Percentiles rank a stretch among this genome's conserved stretches.
Conservation (phyloP, 768 basidiomycete genomes). For the Hygrophorus pudorinus region DNA sequence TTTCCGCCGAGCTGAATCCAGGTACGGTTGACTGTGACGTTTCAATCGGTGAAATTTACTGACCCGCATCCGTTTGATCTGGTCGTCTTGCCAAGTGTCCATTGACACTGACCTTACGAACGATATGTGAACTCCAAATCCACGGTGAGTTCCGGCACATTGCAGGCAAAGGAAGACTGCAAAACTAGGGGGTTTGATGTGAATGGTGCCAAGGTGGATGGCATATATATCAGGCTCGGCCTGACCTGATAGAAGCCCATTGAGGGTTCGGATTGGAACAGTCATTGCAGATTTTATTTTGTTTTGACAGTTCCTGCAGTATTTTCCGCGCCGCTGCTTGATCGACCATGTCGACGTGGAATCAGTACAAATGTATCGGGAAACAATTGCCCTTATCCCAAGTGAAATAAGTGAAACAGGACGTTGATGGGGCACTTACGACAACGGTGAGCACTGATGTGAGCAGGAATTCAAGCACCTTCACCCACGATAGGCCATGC, state of each 20-base stretch:
- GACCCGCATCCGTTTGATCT: conserved; percentile 86
- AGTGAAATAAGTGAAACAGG: no score
- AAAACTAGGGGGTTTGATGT: conserved; percentile 34
- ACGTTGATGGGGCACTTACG: no score
- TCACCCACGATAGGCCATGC: no score
- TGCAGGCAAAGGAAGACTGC: conserved; percentile 89
- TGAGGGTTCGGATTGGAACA: conserved; percentile 89
- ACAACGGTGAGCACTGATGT: no score
- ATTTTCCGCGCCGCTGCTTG: conserved; percentile 59
- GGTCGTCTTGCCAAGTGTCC: conserved; percentile 93
- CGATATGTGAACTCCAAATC: conserved; percentile 94
- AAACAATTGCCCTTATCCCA: no score
- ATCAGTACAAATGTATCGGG: neutral
- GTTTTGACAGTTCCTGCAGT: conserved; percentile 65
- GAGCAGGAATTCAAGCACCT: no score
- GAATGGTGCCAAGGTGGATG: conserved; percentile 2
- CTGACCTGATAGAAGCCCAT: conserved; percentile 81
- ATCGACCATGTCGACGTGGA: conserved; percentile 32
- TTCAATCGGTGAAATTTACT: conserved; percentile 6
- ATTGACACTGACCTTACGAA: conserved; percentile 92
- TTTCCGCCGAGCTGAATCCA: conserved; percentile 74
- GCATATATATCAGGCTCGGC: neutral
- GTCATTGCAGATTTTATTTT: conserved; percentile 74
- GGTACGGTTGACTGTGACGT: conserved; percentile 6
- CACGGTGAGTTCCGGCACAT: conserved; percentile 75